Evolutionary conservation across 2,329 filamentous ascomycete genomes (phyloP).

Genomic region (Malbranchea cinnamomea): DNA sequence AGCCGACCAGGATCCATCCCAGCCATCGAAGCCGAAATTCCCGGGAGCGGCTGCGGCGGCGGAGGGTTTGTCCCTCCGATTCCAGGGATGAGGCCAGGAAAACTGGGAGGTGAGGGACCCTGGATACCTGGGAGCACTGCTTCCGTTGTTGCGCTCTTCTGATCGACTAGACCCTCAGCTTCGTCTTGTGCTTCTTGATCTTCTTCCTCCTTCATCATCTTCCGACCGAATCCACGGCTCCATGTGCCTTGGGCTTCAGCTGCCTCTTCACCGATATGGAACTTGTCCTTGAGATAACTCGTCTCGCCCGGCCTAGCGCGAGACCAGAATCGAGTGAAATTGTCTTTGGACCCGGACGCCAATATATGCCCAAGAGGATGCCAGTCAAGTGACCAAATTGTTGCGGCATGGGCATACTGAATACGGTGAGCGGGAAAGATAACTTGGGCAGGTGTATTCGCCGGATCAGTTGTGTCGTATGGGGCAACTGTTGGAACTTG

Average conservation of each 20-base stretch:
- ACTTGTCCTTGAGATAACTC: conserved; percentile 76
- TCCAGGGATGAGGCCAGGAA: conserved; percentile 28
- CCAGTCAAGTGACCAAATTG: conserved; percentile 97
- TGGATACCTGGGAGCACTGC: conserved; percentile 37
- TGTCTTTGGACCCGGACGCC: conserved; percentile 88
- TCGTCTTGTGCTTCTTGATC: conserved; percentile 90
- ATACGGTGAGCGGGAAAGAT: conserved; percentile 82
- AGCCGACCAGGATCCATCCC: conserved; percentile 34
- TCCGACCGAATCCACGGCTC: conserved; percentile 63
- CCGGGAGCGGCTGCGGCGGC: conserved; percentile 14
- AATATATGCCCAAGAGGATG: conserved; percentile 92
- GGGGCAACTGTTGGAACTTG: conserved; percentile 59
- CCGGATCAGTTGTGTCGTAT: conserved; percentile 69
- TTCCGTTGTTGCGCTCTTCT: conserved; percentile 60
- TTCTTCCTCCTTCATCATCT: conserved; percentile 77
- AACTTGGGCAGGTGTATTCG: conserved; percentile 69
- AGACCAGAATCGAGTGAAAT: conserved; percentile 94
- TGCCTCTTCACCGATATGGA: conserved; percentile 86
- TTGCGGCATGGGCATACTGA: conserved; percentile 79
- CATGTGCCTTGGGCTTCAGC: conserved; percentile 93
- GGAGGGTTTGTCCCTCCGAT: conserved; percentile 32
- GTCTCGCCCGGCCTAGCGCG: conserved; percentile 74
- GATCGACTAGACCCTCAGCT: conserved; percentile 80
- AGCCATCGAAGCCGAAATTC: conserved; percentile 23
- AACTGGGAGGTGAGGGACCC: conserved; percentile 43